Evolutionary conservation across 352 stramenopile genomes (phyloP).

Genomic region (Halophytophthora batemanensis): DNA sequence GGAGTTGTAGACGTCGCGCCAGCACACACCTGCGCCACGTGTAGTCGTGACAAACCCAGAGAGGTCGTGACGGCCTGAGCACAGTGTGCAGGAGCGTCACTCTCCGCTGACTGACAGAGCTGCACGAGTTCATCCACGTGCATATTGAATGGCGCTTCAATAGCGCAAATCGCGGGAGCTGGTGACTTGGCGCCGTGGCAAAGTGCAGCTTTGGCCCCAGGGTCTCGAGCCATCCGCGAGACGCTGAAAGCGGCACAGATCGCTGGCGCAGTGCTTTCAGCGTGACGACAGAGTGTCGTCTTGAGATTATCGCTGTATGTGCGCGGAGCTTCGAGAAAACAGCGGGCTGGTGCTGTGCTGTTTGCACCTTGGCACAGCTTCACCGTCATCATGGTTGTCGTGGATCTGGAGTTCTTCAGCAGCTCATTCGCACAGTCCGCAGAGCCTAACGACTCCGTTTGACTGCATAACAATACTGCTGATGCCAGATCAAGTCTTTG

Average conservation of each 20-base stretch:
- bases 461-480: slow-evolving; percentile 18
- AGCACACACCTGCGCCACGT: slow-evolving; percentile 33
- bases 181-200: slow-evolving; percentile 29
- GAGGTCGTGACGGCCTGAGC: slow-evolving; percentile 26
- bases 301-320: slow-evolving; percentile 38
- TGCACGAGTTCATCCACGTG: slow-evolving; percentile 21
- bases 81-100: slow-evolving; percentile 33
- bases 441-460: slow-evolving; percentile 17
- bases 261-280: slow-evolving; percentile 32
- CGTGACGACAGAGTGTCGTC: slow-evolving; percentile 31
- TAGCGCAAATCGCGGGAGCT: slow-evolving; percentile 29
- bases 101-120: slow-evolving; percentile 34
- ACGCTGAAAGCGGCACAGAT: slow-evolving; percentile 26
- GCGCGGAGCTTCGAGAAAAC: slow-evolving; percentile 29
- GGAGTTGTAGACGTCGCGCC: slow-evolving; percentile 31
- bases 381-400: slow-evolving; percentile 5
- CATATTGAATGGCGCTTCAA: slow-evolving; percentile 47
- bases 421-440: slow-evolving; percentile 27
- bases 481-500: slow-evolving; percentile 22
- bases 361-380: slow-evolving; percentile 26
- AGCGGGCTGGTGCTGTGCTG: slow-evolving; percentile 31
- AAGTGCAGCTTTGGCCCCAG: slow-evolving; percentile 20
- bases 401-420: slow-evolving; percentile 2
- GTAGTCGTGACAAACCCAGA: slow-evolving; percentile 25
- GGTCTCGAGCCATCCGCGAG: slow-evolving; percentile 14